Evolutionary conservation across 805 yeast species (phyloP).

Genomic region (Candida coquimbonensis): DNA sequence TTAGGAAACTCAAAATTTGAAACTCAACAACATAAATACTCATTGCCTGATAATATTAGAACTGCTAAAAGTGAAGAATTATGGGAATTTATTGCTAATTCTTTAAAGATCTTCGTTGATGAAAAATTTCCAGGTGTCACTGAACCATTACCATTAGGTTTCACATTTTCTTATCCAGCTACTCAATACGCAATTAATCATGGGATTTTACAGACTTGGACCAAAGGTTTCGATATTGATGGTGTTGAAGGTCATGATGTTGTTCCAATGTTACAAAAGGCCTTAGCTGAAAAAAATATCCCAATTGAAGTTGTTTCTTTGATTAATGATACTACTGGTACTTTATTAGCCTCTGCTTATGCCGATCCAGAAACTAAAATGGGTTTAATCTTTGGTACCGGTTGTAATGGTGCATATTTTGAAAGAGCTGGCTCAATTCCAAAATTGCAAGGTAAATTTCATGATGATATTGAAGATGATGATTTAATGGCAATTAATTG

Average conservation of each 20-base stretch:
- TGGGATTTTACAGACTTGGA: slow-evolving; percentile 92
- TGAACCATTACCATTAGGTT: slow-evolving; percentile 70
- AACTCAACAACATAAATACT: slow-evolving; percentile 78
- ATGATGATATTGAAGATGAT: slow-evolving; percentile 52
- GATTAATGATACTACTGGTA: slow-evolving; percentile 96
- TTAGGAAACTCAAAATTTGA: slow-evolving; percentile 82
- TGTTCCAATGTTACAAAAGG: slow-evolving; percentile 80
- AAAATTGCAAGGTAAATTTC: slow-evolving; percentile 67
- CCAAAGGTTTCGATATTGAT: slow-evolving; percentile 92
- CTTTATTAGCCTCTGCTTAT: slow-evolving; percentile 91
- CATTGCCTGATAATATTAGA: slow-evolving; percentile 72
- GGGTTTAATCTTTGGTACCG: slow-evolving; percentile 97
- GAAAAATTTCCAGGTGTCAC: slow-evolving; percentile 66
- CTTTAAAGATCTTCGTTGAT: slow-evolving; percentile 61
- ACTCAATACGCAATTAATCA: slow-evolving; percentile 75
- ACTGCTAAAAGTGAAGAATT: slow-evolving; percentile 70
- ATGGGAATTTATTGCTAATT: slow-evolving; percentile 81
- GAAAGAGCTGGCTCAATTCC: slow-evolving; percentile 69
- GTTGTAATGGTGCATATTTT: slow-evolving; percentile 95
- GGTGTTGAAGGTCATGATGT: slow-evolving; percentile 94
- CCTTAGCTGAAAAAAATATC: slow-evolving; percentile 54
- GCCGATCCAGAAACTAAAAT: slow-evolving; percentile 81
- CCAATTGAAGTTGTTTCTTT: slow-evolving; percentile 87
- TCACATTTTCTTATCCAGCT: slow-evolving; percentile 92
- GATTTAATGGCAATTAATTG: slow-evolving; percentile 94